Conservation (phyloP, 164 flowering plant species). For the Sextonia rubra region DNA sequence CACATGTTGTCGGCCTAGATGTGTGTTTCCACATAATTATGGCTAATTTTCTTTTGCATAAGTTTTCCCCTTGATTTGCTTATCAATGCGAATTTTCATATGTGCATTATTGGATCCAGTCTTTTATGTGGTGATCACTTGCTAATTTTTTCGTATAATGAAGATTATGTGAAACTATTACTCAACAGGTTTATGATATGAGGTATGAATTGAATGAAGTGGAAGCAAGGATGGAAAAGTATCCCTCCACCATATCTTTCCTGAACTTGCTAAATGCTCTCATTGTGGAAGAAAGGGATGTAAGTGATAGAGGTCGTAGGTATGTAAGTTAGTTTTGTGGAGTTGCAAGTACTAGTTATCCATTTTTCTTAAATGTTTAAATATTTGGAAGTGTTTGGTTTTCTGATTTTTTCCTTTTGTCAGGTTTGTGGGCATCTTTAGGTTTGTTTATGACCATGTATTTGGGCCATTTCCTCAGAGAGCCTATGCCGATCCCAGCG, state of each 20-base stretch:
- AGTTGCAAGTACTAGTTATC: not conserved
- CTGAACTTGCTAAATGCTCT: conserved; percentile 85
- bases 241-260: conserved; percentile 96
- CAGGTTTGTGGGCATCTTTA: conserved; percentile 92
- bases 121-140: conserved; percentile 4
- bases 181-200: conserved; percentile 91
- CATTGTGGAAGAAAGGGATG: conserved; percentile 77
- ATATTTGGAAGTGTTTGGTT: not conserved
- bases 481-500: conserved; percentile 92
- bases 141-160: not conserved
- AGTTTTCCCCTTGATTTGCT: too few species aligned
- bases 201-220: conserved; percentile 92
- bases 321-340: conserved; percentile 19
- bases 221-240: conserved; percentile 86
- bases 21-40: too few species aligned
- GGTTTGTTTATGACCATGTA: conserved; percentile 88
- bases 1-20: too few species aligned
- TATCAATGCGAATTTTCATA: too few species aligned
- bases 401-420: conserved; percentile 10
- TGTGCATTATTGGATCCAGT: not conserved
- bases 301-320: conserved; percentile 92
- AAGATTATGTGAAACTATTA: conserved; percentile 11
- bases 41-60: too few species aligned
- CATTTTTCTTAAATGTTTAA: conserved; percentile 2
- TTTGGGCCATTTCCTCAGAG: conserved; percentile 95